Evolutionary conservation across 2,329 filamentous ascomycete genomes (phyloP), one percentile per base, ranked within the genome.

Genomic region (Sporothrix dimorphospora): DNA sequence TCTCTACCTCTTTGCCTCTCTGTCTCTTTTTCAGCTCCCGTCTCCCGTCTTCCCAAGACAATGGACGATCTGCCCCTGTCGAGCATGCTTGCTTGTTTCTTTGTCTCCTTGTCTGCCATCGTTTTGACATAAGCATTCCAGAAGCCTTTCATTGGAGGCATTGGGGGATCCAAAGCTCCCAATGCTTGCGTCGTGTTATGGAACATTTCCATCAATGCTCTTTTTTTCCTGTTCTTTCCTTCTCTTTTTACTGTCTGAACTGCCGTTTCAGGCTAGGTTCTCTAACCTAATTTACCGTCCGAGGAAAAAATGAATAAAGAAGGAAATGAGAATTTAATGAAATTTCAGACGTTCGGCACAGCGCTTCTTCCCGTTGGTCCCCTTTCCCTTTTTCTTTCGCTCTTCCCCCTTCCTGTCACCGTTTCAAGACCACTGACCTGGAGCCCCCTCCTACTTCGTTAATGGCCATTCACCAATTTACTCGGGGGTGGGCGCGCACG

Each of bases 251-350:
- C 45, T 71, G 27, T 59, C 51, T 71, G 70, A 57, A 49, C 63
- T 51, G 53, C 53, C 63, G 70, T 72, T 72, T 72, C 70, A 72
- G 53, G 63, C 63, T 51, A 57, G 27, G 63, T 59, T 51, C 40
- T 59, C 38, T 24, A 65, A 42, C 70, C 63, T 71, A 72, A 61
- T 61, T 47, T 71, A 42, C 51, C 70, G 47, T 34, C 30, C 6
- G 42, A 30, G 21, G 14, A 66, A 65, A 16, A 14, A 27, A 16
- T 30, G 27, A 63, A 16, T 24, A 27, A 16, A 47, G 27, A 63
- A 7, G 16, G 49, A 34, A 6, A n/a, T 14, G 42, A 34, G 24
- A 30, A 7, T 49, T 49, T 30, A 38, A 24, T 49, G 38, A 30
- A 47, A 49, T 55, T 45, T n/a, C 49, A 55, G 12, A 49, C 40